Evolutionary conservation across 2,329 filamentous ascomycete species (phyloP).

Genomic region (Verruconis gallopava): DNA sequence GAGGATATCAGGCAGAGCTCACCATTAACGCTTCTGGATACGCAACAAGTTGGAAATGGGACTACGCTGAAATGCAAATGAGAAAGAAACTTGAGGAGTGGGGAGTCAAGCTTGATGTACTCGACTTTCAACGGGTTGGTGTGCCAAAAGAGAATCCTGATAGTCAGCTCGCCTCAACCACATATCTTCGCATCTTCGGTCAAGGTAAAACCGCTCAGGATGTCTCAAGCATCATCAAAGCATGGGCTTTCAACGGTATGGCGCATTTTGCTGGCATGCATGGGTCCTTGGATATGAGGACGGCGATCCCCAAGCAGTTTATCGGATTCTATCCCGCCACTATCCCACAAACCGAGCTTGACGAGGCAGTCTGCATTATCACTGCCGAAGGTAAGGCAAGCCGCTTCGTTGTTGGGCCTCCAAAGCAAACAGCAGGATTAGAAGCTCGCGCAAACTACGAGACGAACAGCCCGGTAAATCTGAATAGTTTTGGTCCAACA

Average conservation of each 20-base stretch:
- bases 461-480: slow-evolving; percentile 14
- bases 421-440: slow-evolving; percentile 8
- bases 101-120: slow-evolving; percentile 15
- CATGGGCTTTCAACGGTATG: slow-evolving; percentile 13
- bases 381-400: slow-evolving; percentile 8
- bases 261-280: slow-evolving; percentile 10
- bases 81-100: slow-evolving; percentile 14
- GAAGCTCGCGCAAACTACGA: slow-evolving; percentile 16
- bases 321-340: slow-evolving; percentile 14
- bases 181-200: slow-evolving; percentile 23
- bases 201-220: slow-evolving; percentile 13
- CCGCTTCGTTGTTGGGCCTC: slow-evolving; percentile 10
- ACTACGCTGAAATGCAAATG: slow-evolving; percentile 14
- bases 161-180: slow-evolving; percentile 23
- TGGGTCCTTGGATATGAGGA: slow-evolving; percentile 17
- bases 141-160: slow-evolving; percentile 19
- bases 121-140: slow-evolving; percentile 21
- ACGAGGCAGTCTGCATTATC: slow-evolving; percentile 8
- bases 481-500: slow-evolving; percentile 23
- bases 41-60: slow-evolving; percentile 29
- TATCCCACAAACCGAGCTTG: slow-evolving; percentile 1
- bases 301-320: slow-evolving; percentile 11
- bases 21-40: slow-evolving; percentile 33
- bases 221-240: neutral
- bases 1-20: slow-evolving; percentile 24